These are phyloP conservation scores for Quercus tomentella DNA, from an alignment of 331 rosid species.

Conservation along the genomic window DNA sequence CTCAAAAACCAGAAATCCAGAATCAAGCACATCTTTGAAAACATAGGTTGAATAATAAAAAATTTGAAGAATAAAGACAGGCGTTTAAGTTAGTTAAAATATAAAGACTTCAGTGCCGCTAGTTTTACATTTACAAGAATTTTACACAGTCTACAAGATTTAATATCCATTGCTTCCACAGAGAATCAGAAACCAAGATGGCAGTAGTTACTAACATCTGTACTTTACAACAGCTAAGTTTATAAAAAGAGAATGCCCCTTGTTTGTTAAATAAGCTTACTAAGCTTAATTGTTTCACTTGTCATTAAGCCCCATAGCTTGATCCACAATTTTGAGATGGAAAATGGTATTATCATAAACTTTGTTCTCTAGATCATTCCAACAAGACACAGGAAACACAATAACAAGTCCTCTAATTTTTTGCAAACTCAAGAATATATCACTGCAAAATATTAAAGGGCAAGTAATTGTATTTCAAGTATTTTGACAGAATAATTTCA, in stretches of 20 bases:
- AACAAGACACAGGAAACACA: neutral
- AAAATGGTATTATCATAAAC: neutral
- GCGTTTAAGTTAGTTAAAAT: neutral
- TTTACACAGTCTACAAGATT: no score
- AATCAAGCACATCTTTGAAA: neutral
- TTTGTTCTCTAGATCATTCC: neutral
- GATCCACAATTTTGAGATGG: neutral
- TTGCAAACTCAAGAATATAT: neutral
- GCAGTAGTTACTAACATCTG: neutral
- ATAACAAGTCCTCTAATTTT: no score
- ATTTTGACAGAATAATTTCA: no score
- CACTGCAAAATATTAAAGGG: no score
- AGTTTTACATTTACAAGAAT: neutral
- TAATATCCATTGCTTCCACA: neutral
- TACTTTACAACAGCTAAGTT: neutral
- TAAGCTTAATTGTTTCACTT: no score
- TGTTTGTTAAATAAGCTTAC: neutral
- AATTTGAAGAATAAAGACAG: neutral
- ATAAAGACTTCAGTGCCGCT: neutral
- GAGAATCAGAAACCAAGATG: neutral
- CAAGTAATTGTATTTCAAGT: no score
- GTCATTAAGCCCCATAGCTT: no score
- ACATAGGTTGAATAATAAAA: neutral
- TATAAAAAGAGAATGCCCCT: neutral
- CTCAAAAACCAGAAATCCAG: neutral